phyloP scores from a whole-genome alignment of 495 filamentous ascomycete species.

The Neurospora terricola region DNA sequence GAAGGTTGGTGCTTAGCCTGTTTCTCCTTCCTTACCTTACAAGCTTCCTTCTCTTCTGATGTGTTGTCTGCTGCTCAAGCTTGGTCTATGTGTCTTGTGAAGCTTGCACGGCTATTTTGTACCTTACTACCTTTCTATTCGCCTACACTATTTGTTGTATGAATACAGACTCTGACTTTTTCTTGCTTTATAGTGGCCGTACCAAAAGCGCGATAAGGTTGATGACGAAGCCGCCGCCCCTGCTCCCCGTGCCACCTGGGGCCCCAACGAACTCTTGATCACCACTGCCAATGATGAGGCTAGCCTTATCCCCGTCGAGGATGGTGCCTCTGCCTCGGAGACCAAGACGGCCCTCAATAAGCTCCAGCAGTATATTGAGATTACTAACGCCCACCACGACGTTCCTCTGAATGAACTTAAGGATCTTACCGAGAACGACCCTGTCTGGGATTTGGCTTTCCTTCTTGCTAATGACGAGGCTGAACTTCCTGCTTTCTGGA shows the following conservation, averaged over 20 bases:
- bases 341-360: slow-evolving; percentile 9
- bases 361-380: slow-evolving; percentile 24
- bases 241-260: slow-evolving; percentile 61
- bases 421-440: slow-evolving; percentile 43
- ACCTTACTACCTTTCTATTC: slow-evolving; percentile 18
- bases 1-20: slow-evolving; percentile 47
- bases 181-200: slow-evolving; percentile 66
- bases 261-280: slow-evolving; percentile 59
- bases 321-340: slow-evolving; percentile 1
- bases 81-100: background rate
- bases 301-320: slow-evolving; percentile 13
- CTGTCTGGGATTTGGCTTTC: slow-evolving; percentile 67
- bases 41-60: slow-evolving; percentile 20
- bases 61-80: slow-evolving; percentile 8
- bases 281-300: slow-evolving; percentile 36
- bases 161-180: slow-evolving; percentile 30
- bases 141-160: slow-evolving; percentile 6
- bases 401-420: slow-evolving; percentile 12
- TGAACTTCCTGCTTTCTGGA: slow-evolving; percentile 50
- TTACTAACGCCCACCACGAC: slow-evolving; percentile 6
- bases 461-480: slow-evolving; percentile 72
- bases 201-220: slow-evolving; percentile 64
- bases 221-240: slow-evolving; percentile 49
- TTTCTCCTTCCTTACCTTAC: slow-evolving; percentile 58
- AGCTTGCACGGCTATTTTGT: slow-evolving; percentile 12